phyloP scores from a whole-genome alignment of 2,329 filamentous ascomycete species.

The Colletotrichum simmondsii region DNA sequence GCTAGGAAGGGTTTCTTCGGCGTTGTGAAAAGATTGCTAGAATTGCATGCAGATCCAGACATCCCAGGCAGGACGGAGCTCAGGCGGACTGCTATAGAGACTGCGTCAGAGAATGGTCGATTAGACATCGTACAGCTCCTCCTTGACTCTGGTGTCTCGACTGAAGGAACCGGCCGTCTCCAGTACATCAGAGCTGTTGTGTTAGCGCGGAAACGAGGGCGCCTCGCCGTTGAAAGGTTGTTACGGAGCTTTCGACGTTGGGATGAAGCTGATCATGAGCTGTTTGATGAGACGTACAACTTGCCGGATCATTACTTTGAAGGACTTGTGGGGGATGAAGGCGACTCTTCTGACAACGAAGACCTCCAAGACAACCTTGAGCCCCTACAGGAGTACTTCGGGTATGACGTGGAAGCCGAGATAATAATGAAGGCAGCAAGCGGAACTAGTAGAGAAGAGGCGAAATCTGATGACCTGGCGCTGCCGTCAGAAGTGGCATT shows the following conservation, averaged over 20 bases:
- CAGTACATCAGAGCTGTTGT: slow-evolving; percentile 1
- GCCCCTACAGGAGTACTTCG: accelerated
- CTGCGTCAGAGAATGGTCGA: neutral
- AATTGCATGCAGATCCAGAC: neutral
- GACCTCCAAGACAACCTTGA: too few species aligned
- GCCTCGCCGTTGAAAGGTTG: neutral
- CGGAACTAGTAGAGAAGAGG: too few species aligned
- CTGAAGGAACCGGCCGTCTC: neutral
- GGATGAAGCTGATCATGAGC: neutral
- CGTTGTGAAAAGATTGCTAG: neutral
- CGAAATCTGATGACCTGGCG: accelerated
- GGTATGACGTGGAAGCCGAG: too few species aligned
- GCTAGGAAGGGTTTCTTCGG: neutral
- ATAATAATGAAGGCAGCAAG: too few species aligned
- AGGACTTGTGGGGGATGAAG: neutral
- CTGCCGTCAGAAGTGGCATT: too few species aligned
- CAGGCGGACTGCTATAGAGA: neutral
- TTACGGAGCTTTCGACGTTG: neutral
- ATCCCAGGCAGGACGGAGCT: accelerated
- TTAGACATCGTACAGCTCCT: neutral
- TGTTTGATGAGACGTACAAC: neutral
- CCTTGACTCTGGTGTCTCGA: neutral
- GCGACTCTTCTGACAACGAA: neutral
- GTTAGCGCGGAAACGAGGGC: neutral
- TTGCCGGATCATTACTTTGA: accelerated